phyloP scores from a whole-genome alignment of 495 filamentous ascomycete species.

The Trichodelitschia bisporula region DNA sequence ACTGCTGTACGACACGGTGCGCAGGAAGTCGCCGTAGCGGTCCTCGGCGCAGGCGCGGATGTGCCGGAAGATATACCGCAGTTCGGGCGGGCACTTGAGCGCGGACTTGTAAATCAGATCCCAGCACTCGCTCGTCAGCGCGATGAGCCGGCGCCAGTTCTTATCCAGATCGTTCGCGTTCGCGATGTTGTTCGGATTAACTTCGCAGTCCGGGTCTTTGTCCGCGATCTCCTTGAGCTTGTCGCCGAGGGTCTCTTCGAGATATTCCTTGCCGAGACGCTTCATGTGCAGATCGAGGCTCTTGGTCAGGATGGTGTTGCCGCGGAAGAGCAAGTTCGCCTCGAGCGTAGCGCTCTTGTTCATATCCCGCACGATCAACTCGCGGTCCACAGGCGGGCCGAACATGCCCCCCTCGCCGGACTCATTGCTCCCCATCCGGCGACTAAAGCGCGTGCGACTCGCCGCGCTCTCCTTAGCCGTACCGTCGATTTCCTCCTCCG shows the following conservation, averaged over 20 bases:
- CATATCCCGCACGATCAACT: slow-evolving; percentile 39
- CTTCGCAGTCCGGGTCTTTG: slow-evolving; percentile 76
- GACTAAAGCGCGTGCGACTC: slow-evolving; percentile 47
- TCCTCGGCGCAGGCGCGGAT: slow-evolving; percentile 88
- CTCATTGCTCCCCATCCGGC: slow-evolving; percentile 56
- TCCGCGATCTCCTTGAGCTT: slow-evolving; percentile 71
- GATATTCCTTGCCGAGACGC: slow-evolving; percentile 74
- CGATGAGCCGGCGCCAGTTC: slow-evolving; percentile 63
- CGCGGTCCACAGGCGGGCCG: slow-evolving; percentile 20
- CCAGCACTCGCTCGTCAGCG: slow-evolving; percentile 64
- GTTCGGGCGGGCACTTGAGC: slow-evolving; percentile 52
- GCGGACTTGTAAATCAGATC: slow-evolving; percentile 50
- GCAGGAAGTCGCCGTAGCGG: slow-evolving; percentile 83
- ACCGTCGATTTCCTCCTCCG: slow-evolving; percentile 93
- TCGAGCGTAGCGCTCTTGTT: slow-evolving; percentile 36
- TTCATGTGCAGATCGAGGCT: slow-evolving; percentile 90
- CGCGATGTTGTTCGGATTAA: slow-evolving; percentile 59
- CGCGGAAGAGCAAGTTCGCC: slow-evolving; percentile 85
- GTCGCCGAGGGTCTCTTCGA: slow-evolving; percentile 69
- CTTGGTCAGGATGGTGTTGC: slow-evolving; percentile 87
- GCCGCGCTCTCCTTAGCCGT: slow-evolving; percentile 51
- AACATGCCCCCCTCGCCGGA: slow-evolving; percentile 24
- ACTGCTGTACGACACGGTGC: slow-evolving; percentile 83
- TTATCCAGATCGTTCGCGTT: slow-evolving; percentile 49
- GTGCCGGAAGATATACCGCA: slow-evolving; percentile 73